Base-by-base conservation (phyloP, 1,284 basidiomycete species). In the Moniliella sp. region DNA sequence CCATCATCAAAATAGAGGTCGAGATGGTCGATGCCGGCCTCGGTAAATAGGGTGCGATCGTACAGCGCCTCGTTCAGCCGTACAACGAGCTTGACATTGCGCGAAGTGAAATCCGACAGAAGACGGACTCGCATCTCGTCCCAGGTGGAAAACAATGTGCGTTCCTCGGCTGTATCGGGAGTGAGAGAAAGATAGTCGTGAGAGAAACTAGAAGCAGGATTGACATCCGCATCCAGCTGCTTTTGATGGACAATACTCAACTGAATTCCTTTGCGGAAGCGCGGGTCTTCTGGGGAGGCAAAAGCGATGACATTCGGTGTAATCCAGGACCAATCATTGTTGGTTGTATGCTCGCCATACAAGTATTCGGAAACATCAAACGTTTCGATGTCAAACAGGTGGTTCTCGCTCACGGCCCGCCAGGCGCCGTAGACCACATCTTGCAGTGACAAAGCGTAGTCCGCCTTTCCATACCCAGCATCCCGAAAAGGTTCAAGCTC, bases 321-420 rank as follows among this genome's bases (percentile, higher is more conserved):
- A 61, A 93, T 69, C 79, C 80, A 82, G 57, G 97, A 97, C 75
- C 88, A 86, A 61, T 99, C 91, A 4, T 91, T 91, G 30, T 55
- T 43, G 15, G 40, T 37, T 5, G 57, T 52, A 34, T 56, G 50
- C 38, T 59, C 88, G 56, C 84, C 91, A 58, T 70, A 76, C 60
- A 88, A 82, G 55, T 88, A 88, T 44, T 84, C 80, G 43, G 80
- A 76, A 13, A 65, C 40, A 37, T 69, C 65, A 42, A 97, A 97
- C 39, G 80, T 75, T 46, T 78, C 78, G 67, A 97, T 75, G 56
- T 91, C 78, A 52, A 86, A 75, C 2, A 99, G 69, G n/a, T n/a
- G n/a, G 1, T 76, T 75, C 42, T 78, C 73, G 53, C 80, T 73
- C 65, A 86, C 77, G 0, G 86, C 91, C 57, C 91, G 88, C 70